A percentile compares a stretch with the other conserved stretches of the same genome.
Evolutionary conservation across 164 flowering plant species (phyloP).

Genomic region (Litsea cubeba): DNA sequence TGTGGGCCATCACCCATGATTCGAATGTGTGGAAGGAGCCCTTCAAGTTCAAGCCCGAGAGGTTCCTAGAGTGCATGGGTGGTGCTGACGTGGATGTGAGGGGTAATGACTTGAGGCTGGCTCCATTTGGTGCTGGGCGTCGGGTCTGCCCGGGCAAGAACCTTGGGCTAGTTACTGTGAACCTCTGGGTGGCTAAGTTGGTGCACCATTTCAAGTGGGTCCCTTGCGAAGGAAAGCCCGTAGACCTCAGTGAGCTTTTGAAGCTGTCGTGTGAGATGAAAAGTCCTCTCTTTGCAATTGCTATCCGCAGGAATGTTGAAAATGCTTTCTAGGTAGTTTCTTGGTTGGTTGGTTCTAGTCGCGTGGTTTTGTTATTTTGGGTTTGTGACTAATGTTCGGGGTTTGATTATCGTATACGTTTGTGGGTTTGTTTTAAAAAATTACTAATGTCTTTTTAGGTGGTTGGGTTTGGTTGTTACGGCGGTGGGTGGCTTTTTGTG

Average conservation of each 20-base stretch:
- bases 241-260: slow-evolving; percentile 37
- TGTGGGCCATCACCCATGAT: slow-evolving; percentile 75
- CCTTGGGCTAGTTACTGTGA: slow-evolving; percentile 40
- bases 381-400: slow-evolving; percentile 1
- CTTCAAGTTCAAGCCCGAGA: slow-evolving; percentile 35
- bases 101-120: slow-evolving; percentile 49
- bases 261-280: slow-evolving; percentile 58
- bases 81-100: slow-evolving; percentile 37
- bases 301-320: slow-evolving; percentile 15
- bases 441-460: background rate
- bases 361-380: background rate
- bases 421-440: background rate
- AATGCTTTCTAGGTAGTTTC: background rate
- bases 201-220: slow-evolving; percentile 44
- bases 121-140: slow-evolving; percentile 60
- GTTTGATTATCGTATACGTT: background rate
- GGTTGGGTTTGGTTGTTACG: background rate
- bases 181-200: slow-evolving; percentile 49
- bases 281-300: slow-evolving; percentile 31
- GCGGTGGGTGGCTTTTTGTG: background rate
- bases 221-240: slow-evolving; percentile 10
- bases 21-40: slow-evolving; percentile 43
- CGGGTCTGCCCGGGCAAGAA: slow-evolving; percentile 59
- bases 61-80: slow-evolving; percentile 32
- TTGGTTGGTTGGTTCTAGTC: background rate